Evolutionary conservation across 164 flowering plant species (phyloP).

Genomic region (Aristolochia fimbriata): DNA sequence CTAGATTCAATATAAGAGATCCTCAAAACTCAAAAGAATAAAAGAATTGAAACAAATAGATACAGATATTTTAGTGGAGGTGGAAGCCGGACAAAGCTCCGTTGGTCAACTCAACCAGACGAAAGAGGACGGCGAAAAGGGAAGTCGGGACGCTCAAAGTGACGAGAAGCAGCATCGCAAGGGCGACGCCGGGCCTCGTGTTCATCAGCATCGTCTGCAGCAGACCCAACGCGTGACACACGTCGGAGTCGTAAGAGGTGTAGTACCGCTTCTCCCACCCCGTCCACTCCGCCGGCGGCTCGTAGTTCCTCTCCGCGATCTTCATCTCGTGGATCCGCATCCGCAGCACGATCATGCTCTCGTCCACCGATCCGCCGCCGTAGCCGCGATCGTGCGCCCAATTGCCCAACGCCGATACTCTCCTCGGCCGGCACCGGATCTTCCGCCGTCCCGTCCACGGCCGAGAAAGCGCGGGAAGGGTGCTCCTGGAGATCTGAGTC

Average conservation of each 20-base stretch:
- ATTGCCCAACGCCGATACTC: conserved; percentile 2
- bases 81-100: neutral
- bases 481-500: too few species aligned
- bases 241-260: conserved; percentile 20
- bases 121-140: conserved; percentile 8
- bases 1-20: too few species aligned
- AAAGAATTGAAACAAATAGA: too few species aligned
- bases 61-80: too few species aligned
- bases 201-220: conserved; percentile 47
- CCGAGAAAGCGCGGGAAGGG: too few species aligned
- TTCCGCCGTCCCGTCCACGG: too few species aligned
- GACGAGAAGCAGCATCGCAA: conserved; percentile 27
- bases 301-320: conserved; percentile 32
- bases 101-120: conserved; percentile 14
- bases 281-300: conserved; percentile 45
- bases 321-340: conserved; percentile 46
- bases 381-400: conserved; percentile 7
- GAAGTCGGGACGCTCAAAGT: conserved; percentile 30
- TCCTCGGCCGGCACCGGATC: neutral
- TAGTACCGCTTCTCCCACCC: conserved; percentile 50
- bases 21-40: too few species aligned
- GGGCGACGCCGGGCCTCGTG: conserved; percentile 43
- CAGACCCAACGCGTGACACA: conserved; percentile 31
- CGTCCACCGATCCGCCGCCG: conserved; percentile 30
- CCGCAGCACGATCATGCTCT: conserved; percentile 22